phyloP scores from a whole-genome alignment of 495 filamentous ascomycete genomes.

The Parathielavia appendiculata region DNA sequence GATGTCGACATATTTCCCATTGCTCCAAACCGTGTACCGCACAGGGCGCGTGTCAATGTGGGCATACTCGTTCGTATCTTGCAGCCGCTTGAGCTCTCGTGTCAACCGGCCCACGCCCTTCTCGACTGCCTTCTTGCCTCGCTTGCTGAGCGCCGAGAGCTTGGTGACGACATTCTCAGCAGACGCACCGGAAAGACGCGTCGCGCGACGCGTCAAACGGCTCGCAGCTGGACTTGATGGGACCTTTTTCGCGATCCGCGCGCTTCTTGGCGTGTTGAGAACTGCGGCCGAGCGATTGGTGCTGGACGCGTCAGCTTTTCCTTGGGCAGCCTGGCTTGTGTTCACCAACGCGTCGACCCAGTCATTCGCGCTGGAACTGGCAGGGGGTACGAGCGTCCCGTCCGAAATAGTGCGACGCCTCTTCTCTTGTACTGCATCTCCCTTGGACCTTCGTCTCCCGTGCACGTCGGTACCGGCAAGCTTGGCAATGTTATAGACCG shows the following conservation, averaged over 20 bases:
- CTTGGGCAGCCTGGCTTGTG: slow-evolving; percentile 13
- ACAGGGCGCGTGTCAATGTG: slow-evolving; percentile 49
- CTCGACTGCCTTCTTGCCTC: slow-evolving; percentile 42
- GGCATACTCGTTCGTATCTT: slow-evolving; percentile 52
- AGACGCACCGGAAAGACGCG: slow-evolving; percentile 43
- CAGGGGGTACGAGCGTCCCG: slow-evolving; percentile 24
- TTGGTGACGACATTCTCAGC: slow-evolving; percentile 43
- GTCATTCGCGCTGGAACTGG: slow-evolving; percentile 20
- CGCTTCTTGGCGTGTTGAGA: slow-evolving; percentile 34
- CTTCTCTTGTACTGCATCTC: slow-evolving; percentile 34
- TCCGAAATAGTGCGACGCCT: slow-evolving; percentile 42
- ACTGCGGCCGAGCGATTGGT: not conserved
- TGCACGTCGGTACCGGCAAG: slow-evolving; percentile 45
- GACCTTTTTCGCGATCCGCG: slow-evolving; percentile 21
- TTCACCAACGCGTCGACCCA: slow-evolving; percentile 25
- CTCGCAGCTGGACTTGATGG: slow-evolving; percentile 33
- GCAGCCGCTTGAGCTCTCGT: slow-evolving; percentile 46
- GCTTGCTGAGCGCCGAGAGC: slow-evolving; percentile 42
- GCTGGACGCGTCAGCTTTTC: slow-evolving; percentile 26
- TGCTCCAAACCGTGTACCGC: slow-evolving; percentile 48
- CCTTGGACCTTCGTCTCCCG: slow-evolving; percentile 39
- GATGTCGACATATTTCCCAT: slow-evolving; percentile 47
- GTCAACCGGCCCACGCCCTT: slow-evolving; percentile 35
- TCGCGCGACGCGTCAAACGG: slow-evolving; percentile 31
- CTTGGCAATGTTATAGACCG: slow-evolving; percentile 52